Evolutionary conservation across 208 protist species (phyloP).

Genomic region (Spongospora subterranea): DNA sequence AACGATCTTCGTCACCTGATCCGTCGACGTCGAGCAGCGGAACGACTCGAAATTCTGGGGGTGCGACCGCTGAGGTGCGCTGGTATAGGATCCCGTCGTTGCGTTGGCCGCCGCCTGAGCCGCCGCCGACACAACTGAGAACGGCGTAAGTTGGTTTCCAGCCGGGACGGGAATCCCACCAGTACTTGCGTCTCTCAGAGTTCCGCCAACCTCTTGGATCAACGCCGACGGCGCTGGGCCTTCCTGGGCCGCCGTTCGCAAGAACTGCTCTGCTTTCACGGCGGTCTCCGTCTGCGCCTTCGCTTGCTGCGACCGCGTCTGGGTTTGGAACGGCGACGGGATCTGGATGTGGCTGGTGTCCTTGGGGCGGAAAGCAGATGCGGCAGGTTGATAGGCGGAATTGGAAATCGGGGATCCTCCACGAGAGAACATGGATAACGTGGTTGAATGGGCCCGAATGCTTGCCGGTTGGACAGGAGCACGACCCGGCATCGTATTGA

Average conservation of each 20-base stretch:
- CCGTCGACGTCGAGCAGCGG: constrained; percentile 15
- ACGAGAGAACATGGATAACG: not conserved
- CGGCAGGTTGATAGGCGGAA: not conserved
- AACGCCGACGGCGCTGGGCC: no score
- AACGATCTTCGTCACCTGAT: constrained; percentile 14
- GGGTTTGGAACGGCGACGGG: not conserved
- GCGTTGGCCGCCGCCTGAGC: not conserved
- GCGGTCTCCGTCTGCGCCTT: not conserved
- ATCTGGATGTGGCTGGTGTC: not conserved
- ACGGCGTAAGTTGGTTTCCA: not conserved
- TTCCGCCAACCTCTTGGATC: not conserved
- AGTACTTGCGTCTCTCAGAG: not conserved
- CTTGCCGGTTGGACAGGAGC: not conserved
- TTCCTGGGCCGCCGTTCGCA: not conserved
- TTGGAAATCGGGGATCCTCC: not conserved
- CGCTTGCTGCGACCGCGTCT: not conserved
- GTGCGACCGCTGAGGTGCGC: not conserved
- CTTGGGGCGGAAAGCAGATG: not conserved
- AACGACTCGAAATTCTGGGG: not conserved
- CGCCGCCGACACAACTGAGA: constrained; percentile 25
- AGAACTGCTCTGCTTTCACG: no score
- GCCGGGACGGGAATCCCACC: not conserved
- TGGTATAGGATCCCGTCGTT: not conserved
- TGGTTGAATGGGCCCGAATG: not conserved
- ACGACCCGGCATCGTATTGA: not conserved